Evolutionary conservation across 371 early-diverging fungal species (phyloP).

Genomic region (Mucor velutinosus): DNA sequence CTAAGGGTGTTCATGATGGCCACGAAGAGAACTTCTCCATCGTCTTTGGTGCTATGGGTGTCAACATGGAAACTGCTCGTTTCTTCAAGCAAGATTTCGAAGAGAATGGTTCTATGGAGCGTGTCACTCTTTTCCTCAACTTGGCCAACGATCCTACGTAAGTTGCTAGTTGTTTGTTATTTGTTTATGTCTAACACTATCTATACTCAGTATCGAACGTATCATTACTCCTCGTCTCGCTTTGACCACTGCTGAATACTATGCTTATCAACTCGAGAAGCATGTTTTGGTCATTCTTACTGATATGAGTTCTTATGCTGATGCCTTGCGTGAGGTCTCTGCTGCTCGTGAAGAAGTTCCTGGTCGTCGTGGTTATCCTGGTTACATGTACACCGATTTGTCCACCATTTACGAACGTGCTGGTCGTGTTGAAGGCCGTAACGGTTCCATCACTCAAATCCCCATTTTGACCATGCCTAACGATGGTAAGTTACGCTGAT

Average conservation of each 20-base stretch:
- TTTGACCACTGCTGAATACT: conserved; percentile 99
- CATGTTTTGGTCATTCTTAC: conserved; percentile 99
- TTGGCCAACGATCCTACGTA: conserved; percentile 99
- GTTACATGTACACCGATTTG: conserved; percentile 99
- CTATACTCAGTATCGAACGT: conserved; percentile 88
- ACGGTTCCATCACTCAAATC: conserved; percentile 99
- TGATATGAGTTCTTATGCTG: conserved; percentile 99
- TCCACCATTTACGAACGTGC: conserved; percentile 99
- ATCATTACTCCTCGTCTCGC: conserved; percentile 99
- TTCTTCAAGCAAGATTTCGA: conserved; percentile 99
- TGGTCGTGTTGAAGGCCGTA: conserved; percentile 99
- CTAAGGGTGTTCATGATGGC: conserved; percentile 96
- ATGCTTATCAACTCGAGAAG: conserved; percentile 99
- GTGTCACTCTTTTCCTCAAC: conserved; percentile 99
- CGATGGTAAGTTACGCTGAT: conserved; percentile 77
- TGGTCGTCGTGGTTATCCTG: conserved; percentile 99
- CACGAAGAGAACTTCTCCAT: conserved; percentile 99
- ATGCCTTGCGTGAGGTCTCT: conserved; percentile 99
- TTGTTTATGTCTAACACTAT: background rate
- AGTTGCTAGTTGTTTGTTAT: conserved; percentile 27
- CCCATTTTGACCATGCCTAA: conserved; percentile 99
- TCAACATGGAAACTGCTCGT: conserved; percentile 99
- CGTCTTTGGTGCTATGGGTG: conserved; percentile 99
- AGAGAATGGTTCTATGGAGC: conserved; percentile 99
- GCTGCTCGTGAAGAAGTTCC: conserved; percentile 99